Percentiles rank a stretch among this genome's conserved stretches.
phyloP scores from a whole-genome alignment of 306 rosid genomes.

The Begonia loranthoides region DNA sequence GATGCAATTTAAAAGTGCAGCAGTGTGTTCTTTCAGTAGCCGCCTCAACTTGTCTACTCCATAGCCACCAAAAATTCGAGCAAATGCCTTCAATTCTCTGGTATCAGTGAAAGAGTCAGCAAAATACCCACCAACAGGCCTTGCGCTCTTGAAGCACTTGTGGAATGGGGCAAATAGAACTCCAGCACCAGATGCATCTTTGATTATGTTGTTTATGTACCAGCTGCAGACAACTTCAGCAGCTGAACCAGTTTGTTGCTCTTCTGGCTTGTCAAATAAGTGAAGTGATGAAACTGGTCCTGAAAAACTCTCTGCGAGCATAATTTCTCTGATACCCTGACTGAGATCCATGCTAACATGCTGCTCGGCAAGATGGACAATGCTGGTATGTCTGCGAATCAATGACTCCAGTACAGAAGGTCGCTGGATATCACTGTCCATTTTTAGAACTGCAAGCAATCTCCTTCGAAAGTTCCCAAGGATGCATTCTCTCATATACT shows the following conservation, averaged over 20 bases:
- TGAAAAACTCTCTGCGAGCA: conserved; percentile 76
- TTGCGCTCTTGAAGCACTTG: conserved; percentile 90
- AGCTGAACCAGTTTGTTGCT: conserved; percentile 84
- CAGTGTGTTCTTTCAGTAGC: conserved; percentile 95
- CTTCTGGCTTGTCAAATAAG: conserved; percentile 73
- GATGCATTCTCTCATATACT: conserved; percentile 99
- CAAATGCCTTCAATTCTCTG: conserved; percentile 67
- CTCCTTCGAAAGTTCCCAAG: conserved; percentile 97
- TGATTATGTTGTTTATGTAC: conserved; percentile 91
- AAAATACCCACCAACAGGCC: conserved; percentile 98
- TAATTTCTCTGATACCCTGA: conserved; percentile 87
- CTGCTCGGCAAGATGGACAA: conserved; percentile 93
- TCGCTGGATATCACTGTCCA: conserved; percentile 92
- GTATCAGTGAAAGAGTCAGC: conserved; percentile 92
- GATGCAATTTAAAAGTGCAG: conserved; percentile 95
- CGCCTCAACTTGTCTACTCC: conserved; percentile 91
- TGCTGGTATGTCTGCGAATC: conserved; percentile 72
- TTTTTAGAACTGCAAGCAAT: conserved; percentile 81
- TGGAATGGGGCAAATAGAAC: conserved; percentile 82
- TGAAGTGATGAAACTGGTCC: conserved; percentile 96
- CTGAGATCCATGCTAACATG: conserved; percentile 97
- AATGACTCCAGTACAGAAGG: conserved; percentile 84
- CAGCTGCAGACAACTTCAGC: conserved; percentile 85
- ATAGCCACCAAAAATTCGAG: conserved; percentile 84
- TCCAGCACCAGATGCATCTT: conserved; percentile 90